Conservation (phyloP, 495 filamentous ascomycete genomes). For the Gamarada debralockiae region DNA sequence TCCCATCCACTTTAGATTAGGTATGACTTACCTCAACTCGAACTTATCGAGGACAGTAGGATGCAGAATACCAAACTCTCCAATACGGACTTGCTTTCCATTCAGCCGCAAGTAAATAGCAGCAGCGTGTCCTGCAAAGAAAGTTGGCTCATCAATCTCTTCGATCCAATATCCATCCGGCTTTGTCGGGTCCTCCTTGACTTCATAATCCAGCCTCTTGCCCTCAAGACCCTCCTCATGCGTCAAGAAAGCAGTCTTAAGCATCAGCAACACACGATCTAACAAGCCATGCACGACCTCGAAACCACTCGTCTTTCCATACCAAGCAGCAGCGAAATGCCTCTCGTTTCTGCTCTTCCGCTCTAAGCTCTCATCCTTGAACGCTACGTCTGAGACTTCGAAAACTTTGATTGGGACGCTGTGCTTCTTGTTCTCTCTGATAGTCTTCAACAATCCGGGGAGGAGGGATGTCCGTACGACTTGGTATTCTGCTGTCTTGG, state of each 20-base stretch:
- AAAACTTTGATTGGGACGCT: constrained; percentile 88
- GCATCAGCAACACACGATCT: constrained; percentile 89
- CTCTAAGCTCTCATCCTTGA: constrained; percentile 77
- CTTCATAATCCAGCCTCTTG: constrained; percentile 41
- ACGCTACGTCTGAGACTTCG: constrained; percentile 85
- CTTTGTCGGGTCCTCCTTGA: constrained; percentile 46
- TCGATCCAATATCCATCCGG: constrained; percentile 86
- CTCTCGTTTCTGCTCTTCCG: constrained; percentile 86
- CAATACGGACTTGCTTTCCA: constrained; percentile 69
- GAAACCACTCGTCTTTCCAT: constrained; percentile 93
- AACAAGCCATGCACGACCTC: constrained; percentile 93
- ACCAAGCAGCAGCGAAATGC: constrained; percentile 92
- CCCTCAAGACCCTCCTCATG: constrained; percentile 64
- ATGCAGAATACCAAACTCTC: constrained; percentile 89
- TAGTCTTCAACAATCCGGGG: constrained; percentile 90
- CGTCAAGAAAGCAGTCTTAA: constrained; percentile 75
- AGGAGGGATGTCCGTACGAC: constrained; percentile 87
- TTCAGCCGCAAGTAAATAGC: constrained; percentile 69
- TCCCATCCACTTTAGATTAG: background rate
- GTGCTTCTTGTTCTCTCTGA: constrained; percentile 91
- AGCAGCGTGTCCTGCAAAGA: constrained; percentile 86
- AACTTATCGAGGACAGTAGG: constrained; percentile 91
- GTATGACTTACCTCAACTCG: constrained; percentile 65
- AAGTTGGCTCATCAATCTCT: constrained; percentile 84
- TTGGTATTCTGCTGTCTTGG: constrained; percentile 95